Conservation (phyloP, 305 asterid genomes). For the Fraxinus ornus region DNA sequence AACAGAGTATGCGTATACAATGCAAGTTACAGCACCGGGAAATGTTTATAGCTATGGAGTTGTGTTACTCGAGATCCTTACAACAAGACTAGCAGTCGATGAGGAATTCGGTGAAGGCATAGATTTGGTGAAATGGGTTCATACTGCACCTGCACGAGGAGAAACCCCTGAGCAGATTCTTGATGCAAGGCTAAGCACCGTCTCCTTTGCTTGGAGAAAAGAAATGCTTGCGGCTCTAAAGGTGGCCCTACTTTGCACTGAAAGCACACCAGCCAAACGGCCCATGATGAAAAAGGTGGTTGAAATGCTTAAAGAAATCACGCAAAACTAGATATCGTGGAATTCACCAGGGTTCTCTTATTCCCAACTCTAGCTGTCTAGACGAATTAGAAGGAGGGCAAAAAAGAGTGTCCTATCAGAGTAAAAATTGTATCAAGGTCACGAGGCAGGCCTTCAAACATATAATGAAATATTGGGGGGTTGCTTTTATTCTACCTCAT, state of each 20-base stretch:
- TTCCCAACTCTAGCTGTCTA: not conserved
- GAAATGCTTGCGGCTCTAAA: slow-evolving; percentile 75
- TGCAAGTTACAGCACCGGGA: slow-evolving; percentile 99
- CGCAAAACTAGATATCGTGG: slow-evolving; percentile 28
- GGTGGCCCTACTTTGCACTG: slow-evolving; percentile 82
- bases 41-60: slow-evolving; percentile 97
- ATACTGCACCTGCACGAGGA: slow-evolving; percentile 77
- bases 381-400: slow-evolving; percentile 3
- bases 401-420: not conserved
- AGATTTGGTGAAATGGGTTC: slow-evolving; percentile 98
- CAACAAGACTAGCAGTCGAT: slow-evolving; percentile 72
- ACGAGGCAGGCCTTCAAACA: slow-evolving; percentile 1
- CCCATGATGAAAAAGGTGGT: slow-evolving; percentile 91
- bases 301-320: slow-evolving; percentile 83
- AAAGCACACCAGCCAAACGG: slow-evolving; percentile 85
- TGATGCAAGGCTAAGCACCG: slow-evolving; percentile 81
- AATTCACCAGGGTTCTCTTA: slow-evolving; percentile 4
- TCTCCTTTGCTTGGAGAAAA: slow-evolving; percentile 84
- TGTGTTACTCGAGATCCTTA: slow-evolving; percentile 84
- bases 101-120: slow-evolving; percentile 95
- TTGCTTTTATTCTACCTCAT: not conserved
- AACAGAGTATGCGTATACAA: slow-evolving; percentile 92
- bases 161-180: slow-evolving; percentile 99
- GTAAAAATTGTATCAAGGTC: slow-evolving; percentile 5
- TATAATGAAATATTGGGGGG: slow-evolving; percentile 13